Evolutionary conservation across 2,329 filamentous ascomycete species (phyloP).

Genomic region (Ilyonectria sp.): DNA sequence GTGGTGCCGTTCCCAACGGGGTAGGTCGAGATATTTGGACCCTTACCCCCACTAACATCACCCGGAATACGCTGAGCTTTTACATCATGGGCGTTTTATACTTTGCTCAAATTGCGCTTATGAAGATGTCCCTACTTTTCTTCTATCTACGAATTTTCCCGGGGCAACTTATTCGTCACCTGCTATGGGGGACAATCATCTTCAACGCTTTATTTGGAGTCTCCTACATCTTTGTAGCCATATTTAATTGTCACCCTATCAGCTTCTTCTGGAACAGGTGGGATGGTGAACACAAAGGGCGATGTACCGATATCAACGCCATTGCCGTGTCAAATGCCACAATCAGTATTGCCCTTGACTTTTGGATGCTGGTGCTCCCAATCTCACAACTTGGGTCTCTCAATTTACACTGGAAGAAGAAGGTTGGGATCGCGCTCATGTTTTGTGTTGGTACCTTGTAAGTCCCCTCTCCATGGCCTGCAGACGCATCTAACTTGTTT

Average conservation of each 20-base stretch:
- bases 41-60: slow-evolving; percentile 37
- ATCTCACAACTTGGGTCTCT: neutral
- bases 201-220: slow-evolving; percentile 52
- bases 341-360: neutral
- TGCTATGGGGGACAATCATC: slow-evolving; percentile 52
- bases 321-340: neutral
- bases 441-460: slow-evolving; percentile 39
- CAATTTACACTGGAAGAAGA: neutral
- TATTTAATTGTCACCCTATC: slow-evolving; percentile 59
- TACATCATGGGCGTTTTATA: slow-evolving; percentile 57
- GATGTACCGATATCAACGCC: neutral
- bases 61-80: slow-evolving; percentile 48
- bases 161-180: slow-evolving; percentile 43
- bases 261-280: slow-evolving; percentile 55
- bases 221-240: slow-evolving; percentile 50
- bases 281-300: neutral
- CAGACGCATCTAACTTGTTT: slow-evolving; percentile 1
- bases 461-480: slow-evolving; percentile 35
- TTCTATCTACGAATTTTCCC: slow-evolving; percentile 62
- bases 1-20: slow-evolving; percentile 45
- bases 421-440: neutral
- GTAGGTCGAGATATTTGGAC: slow-evolving; percentile 55
- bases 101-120: slow-evolving; percentile 54
- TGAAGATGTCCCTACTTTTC: slow-evolving; percentile 59
- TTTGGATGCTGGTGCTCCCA: neutral